Conservation (phyloP, 2,329 filamentous ascomycete species). For the Sporothrix variecibatus region DNA sequence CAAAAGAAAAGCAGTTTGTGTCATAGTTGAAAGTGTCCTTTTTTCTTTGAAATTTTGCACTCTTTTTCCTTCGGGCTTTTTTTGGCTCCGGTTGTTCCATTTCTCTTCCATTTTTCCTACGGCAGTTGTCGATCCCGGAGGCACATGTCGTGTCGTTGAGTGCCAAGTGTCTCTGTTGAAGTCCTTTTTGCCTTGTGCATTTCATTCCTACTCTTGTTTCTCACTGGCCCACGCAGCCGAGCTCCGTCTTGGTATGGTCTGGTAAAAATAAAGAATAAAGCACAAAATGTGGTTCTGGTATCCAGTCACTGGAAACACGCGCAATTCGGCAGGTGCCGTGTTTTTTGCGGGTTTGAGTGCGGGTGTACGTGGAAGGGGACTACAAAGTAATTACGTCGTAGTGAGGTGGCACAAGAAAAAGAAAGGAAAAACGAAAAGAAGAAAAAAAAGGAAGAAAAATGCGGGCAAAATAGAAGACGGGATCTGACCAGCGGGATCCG, state of each 20-base stretch:
- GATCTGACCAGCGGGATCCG: constrained; percentile 3
- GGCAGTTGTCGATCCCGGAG: constrained; percentile 1
- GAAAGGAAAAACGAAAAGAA: neutral
- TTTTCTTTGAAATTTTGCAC: neutral
- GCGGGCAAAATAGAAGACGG: neutral
- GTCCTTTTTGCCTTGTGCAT: neutral
- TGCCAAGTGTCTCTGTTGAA: neutral
- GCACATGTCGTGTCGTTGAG: neutral
- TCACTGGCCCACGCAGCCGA: constrained; percentile 6
- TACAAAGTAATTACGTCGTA: neutral
- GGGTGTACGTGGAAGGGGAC: neutral
- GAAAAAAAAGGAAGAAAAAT: neutral
- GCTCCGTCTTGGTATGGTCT: neutral
- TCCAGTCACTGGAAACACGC: constrained; percentile 6
- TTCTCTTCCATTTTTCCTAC: neutral
- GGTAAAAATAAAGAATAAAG: neutral
- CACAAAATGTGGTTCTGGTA: neutral
- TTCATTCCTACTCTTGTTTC: neutral
- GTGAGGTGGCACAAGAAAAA: neutral
- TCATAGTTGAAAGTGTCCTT: neutral
- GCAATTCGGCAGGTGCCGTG: constrained; percentile 13
- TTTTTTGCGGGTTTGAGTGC: neutral
- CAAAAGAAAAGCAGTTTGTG: neutral
- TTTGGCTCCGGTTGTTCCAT: neutral
- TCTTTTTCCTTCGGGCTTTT: neutral